These are phyloP conservation scores for Capsicum pubescens DNA, from an alignment of 257 asterid genomes.

Conservation along the genomic window DNA sequence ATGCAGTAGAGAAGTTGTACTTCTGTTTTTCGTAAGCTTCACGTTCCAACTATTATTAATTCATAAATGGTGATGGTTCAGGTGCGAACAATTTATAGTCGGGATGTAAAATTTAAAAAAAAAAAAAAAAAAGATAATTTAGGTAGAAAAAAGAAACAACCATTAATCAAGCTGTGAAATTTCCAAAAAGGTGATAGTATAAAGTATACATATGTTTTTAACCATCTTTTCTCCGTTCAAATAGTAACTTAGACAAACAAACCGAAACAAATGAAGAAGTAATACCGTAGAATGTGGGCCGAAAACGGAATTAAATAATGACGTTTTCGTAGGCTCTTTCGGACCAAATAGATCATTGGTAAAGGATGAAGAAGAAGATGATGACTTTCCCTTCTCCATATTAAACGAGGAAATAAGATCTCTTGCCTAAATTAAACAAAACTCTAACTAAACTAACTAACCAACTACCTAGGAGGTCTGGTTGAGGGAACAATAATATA, in stretches of 20 bases:
- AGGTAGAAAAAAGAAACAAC: too few species aligned
- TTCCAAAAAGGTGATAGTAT: too few species aligned
- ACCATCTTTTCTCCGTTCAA: neutral
- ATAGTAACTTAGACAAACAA: neutral
- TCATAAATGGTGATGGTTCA: too few species aligned
- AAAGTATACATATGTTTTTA: too few species aligned
- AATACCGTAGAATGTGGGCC: conserved; percentile 67
- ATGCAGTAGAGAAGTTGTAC: neutral
- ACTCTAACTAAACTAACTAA: too few species aligned
- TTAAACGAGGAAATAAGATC: neutral
- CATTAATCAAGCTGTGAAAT: too few species aligned
- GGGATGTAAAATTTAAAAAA: too few species aligned
- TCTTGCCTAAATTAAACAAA: neutral
- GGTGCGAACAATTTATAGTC: too few species aligned
- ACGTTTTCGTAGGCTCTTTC: conserved; percentile 35
- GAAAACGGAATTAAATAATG: conserved; percentile 64
- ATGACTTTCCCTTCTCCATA: conserved; percentile 74
- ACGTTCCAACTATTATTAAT: neutral
- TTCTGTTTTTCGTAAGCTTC: neutral
- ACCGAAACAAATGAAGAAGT: neutral
- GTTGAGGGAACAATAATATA: neutral
- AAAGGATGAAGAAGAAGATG: conserved; percentile 47
- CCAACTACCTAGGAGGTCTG: neutral
- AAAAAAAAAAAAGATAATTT: too few species aligned
- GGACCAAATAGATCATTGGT: conserved; percentile 74